A percentile compares a stretch with the other conserved stretches of the same genome.
Conservation (phyloP, 306 rosid genomes). For the Carpinus viminea region DNA sequence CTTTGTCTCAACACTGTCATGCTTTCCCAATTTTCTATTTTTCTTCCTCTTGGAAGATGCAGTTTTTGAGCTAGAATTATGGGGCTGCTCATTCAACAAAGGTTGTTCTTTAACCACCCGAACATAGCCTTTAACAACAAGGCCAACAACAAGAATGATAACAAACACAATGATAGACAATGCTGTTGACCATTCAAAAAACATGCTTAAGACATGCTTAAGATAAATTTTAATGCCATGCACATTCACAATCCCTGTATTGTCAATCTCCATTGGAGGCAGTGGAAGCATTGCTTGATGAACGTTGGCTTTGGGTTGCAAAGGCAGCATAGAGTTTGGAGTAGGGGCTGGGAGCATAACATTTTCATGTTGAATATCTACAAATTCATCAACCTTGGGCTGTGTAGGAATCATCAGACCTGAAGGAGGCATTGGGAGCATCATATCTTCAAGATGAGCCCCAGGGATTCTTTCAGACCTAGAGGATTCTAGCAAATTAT, state of each 20-base stretch:
- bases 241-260: constrained; percentile 26
- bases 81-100: constrained; percentile 26
- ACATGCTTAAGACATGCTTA: background rate
- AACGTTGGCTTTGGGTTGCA: constrained; percentile 9
- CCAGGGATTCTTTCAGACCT: constrained; percentile 28
- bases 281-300: constrained; percentile 19
- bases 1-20: constrained; percentile 30
- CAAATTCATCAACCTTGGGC: constrained; percentile 21
- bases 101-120: constrained; percentile 25
- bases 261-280: constrained; percentile 25
- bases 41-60: constrained; percentile 54
- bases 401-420: constrained; percentile 37
- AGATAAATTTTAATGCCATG: constrained; percentile 11
- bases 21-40: constrained; percentile 40
- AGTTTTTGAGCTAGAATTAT: constrained; percentile 35
- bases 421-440: constrained; percentile 32
- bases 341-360: no score
- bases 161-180: constrained; percentile 27
- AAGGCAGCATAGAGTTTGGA: constrained; percentile 21
- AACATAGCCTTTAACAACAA: constrained; percentile 23
- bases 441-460: constrained; percentile 20
- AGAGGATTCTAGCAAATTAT: constrained; percentile 34
- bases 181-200: constrained; percentile 27
- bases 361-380: constrained; percentile 9
- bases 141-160: constrained; percentile 31